Evolutionary conservation across 768 basidiomycete species (phyloP).

Genomic region (Pleurotus ostreatus): DNA sequence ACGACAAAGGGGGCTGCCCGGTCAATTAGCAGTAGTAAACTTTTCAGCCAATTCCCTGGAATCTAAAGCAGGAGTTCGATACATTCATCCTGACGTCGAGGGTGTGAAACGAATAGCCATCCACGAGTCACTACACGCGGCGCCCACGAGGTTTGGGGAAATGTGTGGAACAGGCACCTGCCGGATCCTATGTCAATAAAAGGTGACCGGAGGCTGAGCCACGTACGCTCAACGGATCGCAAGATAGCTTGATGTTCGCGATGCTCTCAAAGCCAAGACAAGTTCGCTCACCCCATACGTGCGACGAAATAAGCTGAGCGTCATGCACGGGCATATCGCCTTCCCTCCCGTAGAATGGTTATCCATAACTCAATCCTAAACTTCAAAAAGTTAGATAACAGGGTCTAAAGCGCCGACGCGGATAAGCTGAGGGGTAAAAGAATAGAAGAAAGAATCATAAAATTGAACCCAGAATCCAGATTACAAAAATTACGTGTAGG

Average conservation of each 20-base stretch:
- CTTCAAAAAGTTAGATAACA: slow-evolving; percentile 1
- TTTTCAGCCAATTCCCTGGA: no score
- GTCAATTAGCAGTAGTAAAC: no score
- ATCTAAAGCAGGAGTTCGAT: no score
- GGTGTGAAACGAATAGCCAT: not conserved
- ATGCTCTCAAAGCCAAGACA: not conserved
- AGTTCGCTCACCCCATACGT: not conserved
- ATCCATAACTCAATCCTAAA: not conserved
- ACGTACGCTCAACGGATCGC: not conserved
- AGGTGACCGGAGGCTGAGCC: not conserved
- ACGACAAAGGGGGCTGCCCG: no score
- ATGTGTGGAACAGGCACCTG: not conserved
- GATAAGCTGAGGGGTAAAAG: not conserved
- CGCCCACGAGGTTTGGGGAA: not conserved
- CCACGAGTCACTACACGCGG: slow-evolving; percentile 5
- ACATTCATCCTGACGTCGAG: no score
- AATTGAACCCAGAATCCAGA: not conserved
- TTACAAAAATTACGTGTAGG: slow-evolving; percentile 4
- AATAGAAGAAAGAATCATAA: not conserved
- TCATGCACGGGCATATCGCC: no score
- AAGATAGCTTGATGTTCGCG: not conserved
- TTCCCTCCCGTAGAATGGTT: no score
- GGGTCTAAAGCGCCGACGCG: not conserved
- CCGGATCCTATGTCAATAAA: not conserved
- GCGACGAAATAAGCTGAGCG: no score